A percentile compares a stretch with the other conserved stretches of the same genome.
Evolutionary conservation across 2,329 filamentous ascomycete species (phyloP).

Genomic region (Aspergillus oerlinghausenensis): DNA sequence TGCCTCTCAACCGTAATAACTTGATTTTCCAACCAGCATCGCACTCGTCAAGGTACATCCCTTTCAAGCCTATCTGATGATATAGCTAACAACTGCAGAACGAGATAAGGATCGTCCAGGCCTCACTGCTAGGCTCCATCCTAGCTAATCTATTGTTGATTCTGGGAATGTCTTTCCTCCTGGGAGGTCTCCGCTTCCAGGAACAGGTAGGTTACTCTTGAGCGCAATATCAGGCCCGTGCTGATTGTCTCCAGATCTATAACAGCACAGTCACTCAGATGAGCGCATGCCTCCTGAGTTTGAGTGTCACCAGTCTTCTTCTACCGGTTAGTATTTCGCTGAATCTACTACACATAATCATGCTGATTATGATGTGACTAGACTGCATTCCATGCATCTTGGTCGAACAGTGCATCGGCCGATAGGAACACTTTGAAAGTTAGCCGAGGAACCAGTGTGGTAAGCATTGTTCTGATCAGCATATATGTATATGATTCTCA

Average conservation of each 20-base stretch:
- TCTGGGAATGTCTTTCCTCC: constrained; percentile 83
- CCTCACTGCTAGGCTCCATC: constrained; percentile 83
- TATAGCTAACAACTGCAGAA: constrained; percentile 36
- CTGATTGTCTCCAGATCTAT: constrained; percentile 59
- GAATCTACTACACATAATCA: too few species aligned
- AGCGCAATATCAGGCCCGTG: not conserved
- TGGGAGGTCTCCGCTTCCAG: constrained; percentile 79
- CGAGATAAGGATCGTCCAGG: constrained; percentile 87
- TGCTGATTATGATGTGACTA: constrained; percentile 25
- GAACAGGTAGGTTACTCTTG: constrained; percentile 60
- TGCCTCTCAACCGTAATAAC: not conserved
- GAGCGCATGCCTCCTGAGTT: constrained; percentile 85
- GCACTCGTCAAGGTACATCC: constrained; percentile 62
- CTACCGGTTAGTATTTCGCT: constrained; percentile 59
- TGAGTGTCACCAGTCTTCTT: constrained; percentile 84
- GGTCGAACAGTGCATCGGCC: constrained; percentile 58
- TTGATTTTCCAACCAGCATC: constrained; percentile 51
- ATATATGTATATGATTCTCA: not conserved
- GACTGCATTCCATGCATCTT: constrained; percentile 91
- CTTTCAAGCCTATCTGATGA: not conserved
- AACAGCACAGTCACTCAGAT: constrained; percentile 95
- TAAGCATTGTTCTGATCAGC: constrained; percentile 41
- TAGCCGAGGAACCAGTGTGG: constrained; percentile 83
- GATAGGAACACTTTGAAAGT: constrained; percentile 73
- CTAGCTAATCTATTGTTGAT: constrained; percentile 84